Base-by-base conservation (phyloP, 805 yeast species). In the Candida tammaniensis region DNA sequence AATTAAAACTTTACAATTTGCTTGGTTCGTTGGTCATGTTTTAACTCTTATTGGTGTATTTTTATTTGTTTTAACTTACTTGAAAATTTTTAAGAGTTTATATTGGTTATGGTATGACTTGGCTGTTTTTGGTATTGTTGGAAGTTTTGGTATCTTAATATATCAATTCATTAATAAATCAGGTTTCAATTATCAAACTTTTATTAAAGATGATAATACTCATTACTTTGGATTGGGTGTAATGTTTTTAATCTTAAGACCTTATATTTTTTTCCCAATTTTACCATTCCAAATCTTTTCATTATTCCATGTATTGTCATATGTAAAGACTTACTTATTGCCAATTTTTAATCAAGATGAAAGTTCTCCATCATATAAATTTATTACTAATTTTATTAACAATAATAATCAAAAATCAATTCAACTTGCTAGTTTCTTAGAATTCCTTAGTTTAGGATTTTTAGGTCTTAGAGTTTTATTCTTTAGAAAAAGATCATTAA, bases 251-350 rank as follows among this genome's bases (percentile, higher is more conserved):
- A 29, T 74, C 5, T 54, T 80, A 38, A 73, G 87, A 46, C 78
- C 82, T 30, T 76, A 72, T 40, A 74, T 76, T 43, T 58, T 76
- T 21, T 54, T 85, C 36, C 73, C 95, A 2, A 62, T 82, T 43
- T 55, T 80, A 16, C 95, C 97, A 36, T 87, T 84, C 53, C 66
- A 77, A 29, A 64, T 85, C 37, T 89, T 83, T 58, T 82, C 96
- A 6, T 54, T 80, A 13, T 88, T 91, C 76, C 97, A 89, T 56
- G 79, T 78, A 8, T 65, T 88, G 51, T 80, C 82, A 13, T 91
- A 86, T 64, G 44, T 74, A 35, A 77, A 82, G 47, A 70, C 78
- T 26, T 73, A 70, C 44, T 45, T 91, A 36, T 65, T 89, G 33
- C 95, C 97, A 24, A 65, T 76, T 5, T 51, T 58, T 26, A 59